These are phyloP conservation scores for Athelia psychrophila DNA, from an alignment of 1,284 basidiomycete genomes.

Conservation along the genomic window DNA sequence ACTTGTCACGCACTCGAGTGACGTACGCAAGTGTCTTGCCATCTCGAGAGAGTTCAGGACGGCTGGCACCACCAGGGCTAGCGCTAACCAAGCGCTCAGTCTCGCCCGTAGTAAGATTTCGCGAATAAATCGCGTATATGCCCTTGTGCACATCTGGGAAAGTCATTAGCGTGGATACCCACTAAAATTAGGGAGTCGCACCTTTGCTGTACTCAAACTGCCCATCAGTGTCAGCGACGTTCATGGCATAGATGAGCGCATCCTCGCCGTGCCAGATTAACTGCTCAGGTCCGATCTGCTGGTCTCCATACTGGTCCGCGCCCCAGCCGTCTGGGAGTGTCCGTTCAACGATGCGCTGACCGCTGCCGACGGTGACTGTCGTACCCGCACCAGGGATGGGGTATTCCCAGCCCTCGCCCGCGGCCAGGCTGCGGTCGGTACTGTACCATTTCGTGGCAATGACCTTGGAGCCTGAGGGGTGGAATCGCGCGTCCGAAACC, in stretches of 20 bases:
- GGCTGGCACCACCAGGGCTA: constrained; percentile 64
- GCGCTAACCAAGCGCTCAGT: constrained; percentile 51
- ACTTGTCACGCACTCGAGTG: constrained; percentile 67
- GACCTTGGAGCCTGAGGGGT: constrained; percentile 58
- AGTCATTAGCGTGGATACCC: neutral
- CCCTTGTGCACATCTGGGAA: constrained; percentile 60
- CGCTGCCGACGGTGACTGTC: constrained; percentile 42
- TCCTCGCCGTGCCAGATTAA: constrained; percentile 59
- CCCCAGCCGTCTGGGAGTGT: constrained; percentile 60
- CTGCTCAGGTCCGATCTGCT: constrained; percentile 73
- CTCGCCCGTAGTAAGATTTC: constrained; percentile 53
- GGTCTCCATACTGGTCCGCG: constrained; percentile 53
- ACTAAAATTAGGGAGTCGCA: constrained; percentile 17
- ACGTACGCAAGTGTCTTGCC: constrained; percentile 69
- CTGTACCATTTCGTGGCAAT: constrained; percentile 76
- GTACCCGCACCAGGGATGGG: constrained; percentile 34
- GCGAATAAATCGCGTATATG: constrained; percentile 65
- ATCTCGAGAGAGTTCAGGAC: constrained; percentile 72
- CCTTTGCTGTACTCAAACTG: constrained; percentile 65
- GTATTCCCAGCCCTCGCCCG: constrained; percentile 73
- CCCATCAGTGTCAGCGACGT: constrained; percentile 43
- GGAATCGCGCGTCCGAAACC: constrained; percentile 66
- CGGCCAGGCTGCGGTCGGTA: constrained; percentile 55
- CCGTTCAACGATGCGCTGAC: constrained; percentile 52
- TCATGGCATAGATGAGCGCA: constrained; percentile 62